Conservation (phyloP, 108 stramenopile species). For the Stephanodiscus triporus region DNA sequence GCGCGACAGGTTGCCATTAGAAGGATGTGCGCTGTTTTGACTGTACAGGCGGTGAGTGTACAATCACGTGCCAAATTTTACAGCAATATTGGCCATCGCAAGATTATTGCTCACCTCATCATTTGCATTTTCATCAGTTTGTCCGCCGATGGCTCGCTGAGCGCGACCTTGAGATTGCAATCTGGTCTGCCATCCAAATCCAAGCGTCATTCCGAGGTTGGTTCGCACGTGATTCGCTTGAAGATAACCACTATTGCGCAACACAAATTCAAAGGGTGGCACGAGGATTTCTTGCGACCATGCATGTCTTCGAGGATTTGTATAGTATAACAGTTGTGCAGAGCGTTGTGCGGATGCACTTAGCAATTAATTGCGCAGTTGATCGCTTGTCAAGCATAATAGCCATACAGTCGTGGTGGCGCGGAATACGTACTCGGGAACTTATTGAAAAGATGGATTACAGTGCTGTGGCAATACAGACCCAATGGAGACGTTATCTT, state of each 20-base stretch:
- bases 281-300: conserved; percentile 67
- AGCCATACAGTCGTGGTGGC: conserved; percentile 55
- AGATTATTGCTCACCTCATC: background rate
- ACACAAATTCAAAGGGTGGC: conserved; percentile 74
- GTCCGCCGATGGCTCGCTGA: conserved; percentile 80
- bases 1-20: conserved; percentile 68
- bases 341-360: conserved; percentile 56
- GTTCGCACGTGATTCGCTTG: conserved; percentile 59
- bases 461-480: conserved; percentile 62
- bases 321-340: conserved; percentile 68
- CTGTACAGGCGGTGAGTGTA: conserved; percentile 56
- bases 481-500: conserved; percentile 55
- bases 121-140: conserved; percentile 31
- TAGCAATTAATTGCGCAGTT: conserved; percentile 46
- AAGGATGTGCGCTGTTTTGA: conserved; percentile 78
- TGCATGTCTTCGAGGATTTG: conserved; percentile 65
- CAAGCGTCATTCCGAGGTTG: conserved; percentile 73
- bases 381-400: conserved; percentile 46
- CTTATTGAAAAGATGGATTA: conserved; percentile 24
- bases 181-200: conserved; percentile 60
- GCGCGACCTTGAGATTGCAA: conserved; percentile 54
- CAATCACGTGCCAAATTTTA: background rate
- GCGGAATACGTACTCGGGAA: conserved; percentile 50
- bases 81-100: background rate
- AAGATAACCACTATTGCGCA: conserved; percentile 58